phyloP scores from a whole-genome alignment of 805 yeast genomes.

The Metschnikowia drakensbergensis region DNA sequence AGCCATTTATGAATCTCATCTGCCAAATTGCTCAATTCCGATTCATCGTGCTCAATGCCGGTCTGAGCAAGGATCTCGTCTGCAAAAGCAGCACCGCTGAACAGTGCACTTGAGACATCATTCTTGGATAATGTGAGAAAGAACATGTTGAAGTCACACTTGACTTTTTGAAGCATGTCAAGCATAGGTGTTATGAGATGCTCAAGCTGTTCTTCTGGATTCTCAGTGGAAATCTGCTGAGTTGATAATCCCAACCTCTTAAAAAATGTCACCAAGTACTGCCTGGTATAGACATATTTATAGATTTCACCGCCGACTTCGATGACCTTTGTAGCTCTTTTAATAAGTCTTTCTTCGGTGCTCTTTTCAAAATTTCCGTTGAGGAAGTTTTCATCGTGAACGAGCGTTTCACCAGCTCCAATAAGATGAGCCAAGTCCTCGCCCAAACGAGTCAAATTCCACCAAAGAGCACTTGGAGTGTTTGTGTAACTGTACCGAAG shows the following conservation, averaged over 20 bases:
- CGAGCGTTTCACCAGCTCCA: slow-evolving; percentile 60
- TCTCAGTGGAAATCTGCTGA: slow-evolving; percentile 27
- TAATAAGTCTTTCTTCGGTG: slow-evolving; percentile 47
- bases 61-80: slow-evolving; percentile 20
- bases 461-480: slow-evolving; percentile 85
- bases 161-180: slow-evolving; percentile 54
- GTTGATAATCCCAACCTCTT: slow-evolving; percentile 63
- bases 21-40: slow-evolving; percentile 37
- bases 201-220: slow-evolving; percentile 39
- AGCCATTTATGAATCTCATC: slow-evolving; percentile 51
- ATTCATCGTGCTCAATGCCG: slow-evolving; percentile 16
- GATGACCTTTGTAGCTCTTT: slow-evolving; percentile 64
- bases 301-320: slow-evolving; percentile 61
- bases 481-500: slow-evolving; percentile 75
- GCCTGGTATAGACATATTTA: slow-evolving; percentile 55
- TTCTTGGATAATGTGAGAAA: slow-evolving; percentile 60
- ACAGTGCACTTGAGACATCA: slow-evolving; percentile 23
- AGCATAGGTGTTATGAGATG: slow-evolving; percentile 57
- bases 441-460: slow-evolving; percentile 84
- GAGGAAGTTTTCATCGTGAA: slow-evolving; percentile 32
- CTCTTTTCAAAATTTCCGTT: slow-evolving; percentile 37
- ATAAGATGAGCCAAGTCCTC: slow-evolving; percentile 78
- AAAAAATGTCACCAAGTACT: slow-evolving; percentile 55
- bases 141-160: slow-evolving; percentile 76
- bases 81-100: slow-evolving; percentile 16